These are phyloP conservation scores for Phellopilus nigrolimitatus DNA, from an alignment of 1,284 basidiomycete species.

Conservation along the genomic window DNA sequence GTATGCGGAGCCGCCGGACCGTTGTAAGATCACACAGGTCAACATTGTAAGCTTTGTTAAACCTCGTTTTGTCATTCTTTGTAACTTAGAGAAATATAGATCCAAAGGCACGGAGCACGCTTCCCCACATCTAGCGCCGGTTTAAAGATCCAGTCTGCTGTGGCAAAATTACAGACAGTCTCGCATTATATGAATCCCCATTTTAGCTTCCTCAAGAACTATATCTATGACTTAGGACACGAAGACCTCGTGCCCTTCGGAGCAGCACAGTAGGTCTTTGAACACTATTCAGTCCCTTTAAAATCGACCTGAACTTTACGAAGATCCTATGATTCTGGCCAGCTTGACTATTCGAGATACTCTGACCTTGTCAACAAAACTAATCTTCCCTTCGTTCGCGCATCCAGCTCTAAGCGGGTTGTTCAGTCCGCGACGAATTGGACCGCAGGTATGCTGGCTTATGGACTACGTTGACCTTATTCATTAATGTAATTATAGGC, in stretches of 20 bases:
- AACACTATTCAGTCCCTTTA: not conserved
- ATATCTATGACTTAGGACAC: conserved; percentile 55
- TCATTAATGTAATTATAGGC: conserved; percentile 7
- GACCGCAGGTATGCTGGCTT: conserved; percentile 48
- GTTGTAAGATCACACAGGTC: conserved; percentile 56
- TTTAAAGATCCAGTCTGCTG: conserved; percentile 41
- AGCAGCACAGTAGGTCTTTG: conserved; percentile 53
- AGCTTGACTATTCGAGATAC: conserved; percentile 49
- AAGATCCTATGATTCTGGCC: conserved; percentile 50
- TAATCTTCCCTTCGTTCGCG: conserved; percentile 60
- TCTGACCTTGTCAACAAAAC: conserved; percentile 37
- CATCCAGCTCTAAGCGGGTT: conserved; percentile 58
- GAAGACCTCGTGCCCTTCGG: conserved; percentile 68
- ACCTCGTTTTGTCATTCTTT: not conserved
- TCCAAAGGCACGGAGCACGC: conserved; percentile 83
- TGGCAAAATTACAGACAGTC: conserved; percentile 49
- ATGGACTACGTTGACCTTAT: not conserved
- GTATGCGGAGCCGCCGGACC: conserved; percentile 43
- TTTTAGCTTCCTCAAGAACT: conserved; percentile 58
- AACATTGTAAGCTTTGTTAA: conserved; percentile 49
- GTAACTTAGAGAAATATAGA: conserved; percentile 35
- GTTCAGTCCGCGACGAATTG: conserved; percentile 67
- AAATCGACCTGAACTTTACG: not conserved
- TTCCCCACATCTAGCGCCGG: conserved; percentile 62
- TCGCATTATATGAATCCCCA: conserved; percentile 39